Base-by-base conservation (phyloP, 2,329 filamentous ascomycete genomes). In the Cladosporium sp. region DNA sequence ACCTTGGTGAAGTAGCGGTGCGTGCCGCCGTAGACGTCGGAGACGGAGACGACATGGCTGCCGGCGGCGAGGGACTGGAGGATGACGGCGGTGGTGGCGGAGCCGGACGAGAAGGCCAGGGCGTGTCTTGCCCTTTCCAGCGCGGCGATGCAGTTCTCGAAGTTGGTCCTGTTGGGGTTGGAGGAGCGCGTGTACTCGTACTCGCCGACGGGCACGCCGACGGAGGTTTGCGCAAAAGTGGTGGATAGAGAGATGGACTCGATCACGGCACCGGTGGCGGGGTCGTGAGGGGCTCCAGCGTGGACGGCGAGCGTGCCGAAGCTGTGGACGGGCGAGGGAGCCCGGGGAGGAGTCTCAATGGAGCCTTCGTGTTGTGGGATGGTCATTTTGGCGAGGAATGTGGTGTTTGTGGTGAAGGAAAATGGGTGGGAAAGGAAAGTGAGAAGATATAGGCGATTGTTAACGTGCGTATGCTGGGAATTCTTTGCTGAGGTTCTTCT, bases 1-100 rank as follows among this genome's bases (percentile, higher is more conserved):
- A 97, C 93, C 74, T 96, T 91, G 58, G 93, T 99, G 78, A 99
- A 99, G 78, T 99, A 99, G 64, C 93, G 82, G 75, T 99, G 93
- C 37, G 93, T 99, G 61, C 93, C 93, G 61, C 93, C 93, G 70
- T 99, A 99, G 62, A 99, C 91, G 70, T 99, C 93, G 40, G 90
- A 95, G 42, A 99, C 89, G 55, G 90, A 96, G 62, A 99, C 85
- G 64, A 99, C 89, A 73, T 99, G 93, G 42, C 89, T 93, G 56
- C 90, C 91, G 11, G 87, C 80, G 19, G 92, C 90, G 52, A 99
- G 82, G 60, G 88, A 93, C 74, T 97, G 93, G 52, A 99, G 82
- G 65, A 99, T 89, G 61, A 82, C 89, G 54, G 93, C 92, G 1
- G 93, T 99, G 49, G 93, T 90, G 38, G 93, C 92, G 60, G 89